These are phyloP conservation scores for Petunia axillaris DNA, from an alignment of 257 asterid genomes.

Conservation along the genomic window DNA sequence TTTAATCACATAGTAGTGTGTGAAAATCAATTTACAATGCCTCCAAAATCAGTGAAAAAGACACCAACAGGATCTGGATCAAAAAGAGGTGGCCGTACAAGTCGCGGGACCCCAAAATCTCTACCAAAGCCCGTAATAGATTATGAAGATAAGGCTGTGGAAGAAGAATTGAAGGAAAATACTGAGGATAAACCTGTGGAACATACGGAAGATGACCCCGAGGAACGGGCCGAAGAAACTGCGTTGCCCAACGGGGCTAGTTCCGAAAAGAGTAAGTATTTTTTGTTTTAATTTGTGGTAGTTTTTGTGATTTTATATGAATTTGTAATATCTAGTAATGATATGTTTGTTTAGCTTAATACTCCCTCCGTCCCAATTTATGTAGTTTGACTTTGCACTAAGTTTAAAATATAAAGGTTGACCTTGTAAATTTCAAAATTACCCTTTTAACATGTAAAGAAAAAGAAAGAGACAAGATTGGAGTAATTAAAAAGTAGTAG, in stretches of 20 bases:
- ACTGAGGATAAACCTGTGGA: constrained; percentile 32
- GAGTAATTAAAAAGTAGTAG: too few relatives aligned
- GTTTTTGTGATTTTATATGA: neutral
- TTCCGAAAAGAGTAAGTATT: constrained; percentile 37
- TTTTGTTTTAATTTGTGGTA: neutral
- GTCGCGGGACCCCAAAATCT: constrained; percentile 36
- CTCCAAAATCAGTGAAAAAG: constrained; percentile 68
- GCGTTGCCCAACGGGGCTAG: constrained; percentile 24
- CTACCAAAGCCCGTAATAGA: constrained; percentile 36
- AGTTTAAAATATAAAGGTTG: too few relatives aligned
- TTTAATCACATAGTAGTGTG: too few relatives aligned
- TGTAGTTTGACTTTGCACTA: too few relatives aligned
- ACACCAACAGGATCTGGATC: constrained; percentile 76
- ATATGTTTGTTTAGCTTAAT: neutral
- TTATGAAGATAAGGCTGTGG: constrained; percentile 39
- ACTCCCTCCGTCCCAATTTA: too few relatives aligned
- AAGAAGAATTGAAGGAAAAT: constrained; percentile 33
- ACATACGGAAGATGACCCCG: constrained; percentile 24
- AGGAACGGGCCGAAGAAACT: neutral
- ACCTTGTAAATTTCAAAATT: too few relatives aligned
- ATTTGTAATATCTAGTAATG: neutral
- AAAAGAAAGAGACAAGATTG: too few relatives aligned
- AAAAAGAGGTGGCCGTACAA: constrained; percentile 61
- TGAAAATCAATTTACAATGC: constrained; percentile 38
- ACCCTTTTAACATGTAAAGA: too few relatives aligned